These are phyloP conservation scores for Colletotrichum falcatum DNA, from an alignment of 2,329 filamentous ascomycete genomes.

Conservation along the genomic window DNA sequence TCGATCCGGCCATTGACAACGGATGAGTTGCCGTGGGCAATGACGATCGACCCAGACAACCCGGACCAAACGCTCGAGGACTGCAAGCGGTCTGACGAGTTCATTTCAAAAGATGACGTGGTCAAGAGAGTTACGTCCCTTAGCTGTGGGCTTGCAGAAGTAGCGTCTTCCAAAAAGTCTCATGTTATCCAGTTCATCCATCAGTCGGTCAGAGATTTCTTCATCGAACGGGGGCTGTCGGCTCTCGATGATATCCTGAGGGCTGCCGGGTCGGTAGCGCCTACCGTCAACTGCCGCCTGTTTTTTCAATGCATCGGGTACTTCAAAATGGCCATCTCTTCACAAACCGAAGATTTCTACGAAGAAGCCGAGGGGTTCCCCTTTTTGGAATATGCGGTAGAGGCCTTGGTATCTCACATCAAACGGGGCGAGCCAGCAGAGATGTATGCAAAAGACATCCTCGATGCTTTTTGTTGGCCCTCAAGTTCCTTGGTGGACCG, in stretches of 20 bases:
- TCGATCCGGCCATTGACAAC: not conserved
- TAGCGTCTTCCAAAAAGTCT: not conserved
- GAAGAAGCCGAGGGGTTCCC: not conserved
- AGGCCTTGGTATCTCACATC: accelerated
- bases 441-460: not conserved
- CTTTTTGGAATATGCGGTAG: not conserved
- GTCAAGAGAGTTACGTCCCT: not conserved
- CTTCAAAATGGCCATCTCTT: not conserved
- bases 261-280: not conserved
- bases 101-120: not conserved
- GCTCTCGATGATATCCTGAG: not conserved
- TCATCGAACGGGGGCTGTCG: not conserved
- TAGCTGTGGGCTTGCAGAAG: not conserved
- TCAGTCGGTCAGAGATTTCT: not conserved
- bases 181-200: not conserved
- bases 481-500: not conserved
- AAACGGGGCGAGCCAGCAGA: not conserved
- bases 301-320: not conserved
- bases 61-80: not conserved
- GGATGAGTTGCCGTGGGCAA: not conserved
- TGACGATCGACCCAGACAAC: not conserved
- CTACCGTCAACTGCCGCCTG: not conserved
- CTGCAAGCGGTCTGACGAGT: not conserved
- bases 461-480: not conserved
- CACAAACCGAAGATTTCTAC: not conserved